Evolutionary conservation across 2,329 filamentous ascomycete genomes (phyloP), one percentile per base, ranked within the genome.

Genomic region (Aspergillus awamori): DNA sequence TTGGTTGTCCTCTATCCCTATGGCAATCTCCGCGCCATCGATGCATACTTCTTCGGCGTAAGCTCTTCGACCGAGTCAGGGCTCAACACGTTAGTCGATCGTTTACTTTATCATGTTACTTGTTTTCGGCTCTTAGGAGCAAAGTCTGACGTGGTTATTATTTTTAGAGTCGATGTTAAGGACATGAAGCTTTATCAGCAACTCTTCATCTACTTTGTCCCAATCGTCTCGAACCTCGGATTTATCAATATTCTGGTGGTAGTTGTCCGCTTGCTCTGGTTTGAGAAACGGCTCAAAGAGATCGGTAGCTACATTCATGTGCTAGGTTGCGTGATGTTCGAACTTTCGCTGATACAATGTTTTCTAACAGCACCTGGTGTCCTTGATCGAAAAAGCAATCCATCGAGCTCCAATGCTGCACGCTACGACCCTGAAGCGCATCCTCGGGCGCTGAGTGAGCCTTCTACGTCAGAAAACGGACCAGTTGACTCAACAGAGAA

Each of bases 231-330:
- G 0, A 84, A 84, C 58, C 59, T 83, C 15, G 77, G 77, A 0
- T 83, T 83, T 64, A 72, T 85, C 66, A 84, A 84, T 64, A 78
- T 81, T 3, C 55, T 81, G 7, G 80, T 84, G 5, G 80, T 85
- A 3, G 66, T 81, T 11, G 77, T 82, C 0, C 76, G 83, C 0
- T 65, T 85, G 3, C 69, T 74, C 52, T 85, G 82, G 80, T 85
- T 85, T 64, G 73, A 79, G 47, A 80, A 79, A 57, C 76, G 76
- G 15, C 69, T 84, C 4, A 79, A 78, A 59, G 68, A 75, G 39
- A 66, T 78, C 5, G 79, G 72, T 74, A 57, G 26, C 52, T 43
- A 36, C 15, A 6, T 20, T 20, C 8, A 43, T 17, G 17, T 22
- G 20, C 5, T 45, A 22, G 11, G 20, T 13, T 45, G 20, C 8